A percentile compares a stretch with the other conserved stretches of the same genome.
Conservation (phyloP, 2,329 filamentous ascomycete species). For the Aspergillus aculeatus region DNA sequence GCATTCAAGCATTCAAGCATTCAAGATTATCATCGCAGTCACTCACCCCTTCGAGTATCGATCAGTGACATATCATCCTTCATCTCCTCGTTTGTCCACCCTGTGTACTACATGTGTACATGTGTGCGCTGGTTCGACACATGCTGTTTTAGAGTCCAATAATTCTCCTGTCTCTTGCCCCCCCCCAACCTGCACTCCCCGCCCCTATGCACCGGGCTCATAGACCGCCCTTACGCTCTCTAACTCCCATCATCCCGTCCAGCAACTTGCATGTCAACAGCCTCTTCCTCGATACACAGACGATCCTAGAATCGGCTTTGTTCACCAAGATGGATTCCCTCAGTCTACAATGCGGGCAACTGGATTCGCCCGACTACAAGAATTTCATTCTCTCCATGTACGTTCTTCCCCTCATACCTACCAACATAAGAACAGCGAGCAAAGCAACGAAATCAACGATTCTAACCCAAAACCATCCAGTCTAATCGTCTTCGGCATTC, state of each 20-base stretch:
- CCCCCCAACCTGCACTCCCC: not conserved
- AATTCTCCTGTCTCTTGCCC: not conserved
- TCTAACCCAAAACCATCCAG: slow-evolving; percentile 35
- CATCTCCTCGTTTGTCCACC: not conserved
- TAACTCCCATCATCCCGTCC: not conserved
- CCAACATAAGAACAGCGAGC: no score
- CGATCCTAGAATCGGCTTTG: not conserved
- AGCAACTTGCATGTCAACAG: not conserved
- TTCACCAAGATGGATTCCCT: slow-evolving; percentile 24
- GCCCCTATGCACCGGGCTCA: slow-evolving; percentile 2
- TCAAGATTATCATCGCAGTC: not conserved
- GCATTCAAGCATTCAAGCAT: not conserved
- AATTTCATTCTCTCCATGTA: slow-evolving; percentile 58
- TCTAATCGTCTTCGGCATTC: slow-evolving; percentile 80
- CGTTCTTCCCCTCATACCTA: slow-evolving; percentile 19
- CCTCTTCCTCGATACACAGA: not conserved
- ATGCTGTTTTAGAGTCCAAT: slow-evolving; percentile 6
- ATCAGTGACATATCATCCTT: slow-evolving; percentile 5
- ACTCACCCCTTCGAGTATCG: not conserved
- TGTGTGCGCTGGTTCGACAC: slow-evolving; percentile 1
- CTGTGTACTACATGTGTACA: not conserved
- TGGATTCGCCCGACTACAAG: slow-evolving; percentile 51
- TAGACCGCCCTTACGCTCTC: not conserved
- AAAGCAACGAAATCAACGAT: not conserved
- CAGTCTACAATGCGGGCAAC: slow-evolving; percentile 48